Evolutionary conservation across 2,329 filamentous ascomycete genomes (phyloP).

Genomic region (Alternaria sp.): DNA sequence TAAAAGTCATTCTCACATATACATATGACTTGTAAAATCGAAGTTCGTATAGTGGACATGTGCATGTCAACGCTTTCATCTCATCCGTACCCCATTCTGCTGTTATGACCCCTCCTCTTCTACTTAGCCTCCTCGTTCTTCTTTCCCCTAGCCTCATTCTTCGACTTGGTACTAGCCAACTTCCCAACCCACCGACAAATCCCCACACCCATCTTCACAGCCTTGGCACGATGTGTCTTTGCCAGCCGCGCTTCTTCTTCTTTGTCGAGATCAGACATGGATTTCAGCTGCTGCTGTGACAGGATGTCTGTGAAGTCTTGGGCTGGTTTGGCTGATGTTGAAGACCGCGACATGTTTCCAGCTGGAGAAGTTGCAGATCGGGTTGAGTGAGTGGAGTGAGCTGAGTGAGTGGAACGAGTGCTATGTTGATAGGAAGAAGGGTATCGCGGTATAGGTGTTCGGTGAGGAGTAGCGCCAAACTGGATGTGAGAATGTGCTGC

Average conservation of each 20-base stretch:
- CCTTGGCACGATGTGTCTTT: not conserved
- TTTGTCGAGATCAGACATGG: slow-evolving; percentile 15
- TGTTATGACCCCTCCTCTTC: too few relatives aligned
- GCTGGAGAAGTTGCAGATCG: not conserved
- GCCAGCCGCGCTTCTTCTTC: slow-evolving; percentile 6
- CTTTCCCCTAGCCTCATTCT: not conserved
- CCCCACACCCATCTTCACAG: not conserved
- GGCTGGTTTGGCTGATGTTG: not conserved
- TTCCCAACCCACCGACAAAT: not conserved
- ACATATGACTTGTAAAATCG: too few relatives aligned
- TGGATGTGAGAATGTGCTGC: not conserved
- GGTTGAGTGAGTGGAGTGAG: not conserved
- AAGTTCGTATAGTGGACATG: too few relatives aligned
- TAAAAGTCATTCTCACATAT: too few relatives aligned
- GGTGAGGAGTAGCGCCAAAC: not conserved
- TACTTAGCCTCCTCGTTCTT: not conserved
- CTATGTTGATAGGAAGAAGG: not conserved
- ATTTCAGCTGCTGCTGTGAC: slow-evolving; percentile 6
- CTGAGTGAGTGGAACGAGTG: not conserved
- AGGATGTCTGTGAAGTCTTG: not conserved
- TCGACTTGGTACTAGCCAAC: not conserved
- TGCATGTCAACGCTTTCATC: too few relatives aligned
- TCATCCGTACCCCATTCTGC: too few relatives aligned
- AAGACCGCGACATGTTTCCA: not conserved
- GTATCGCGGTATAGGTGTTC: not conserved